Percentiles rank a stretch among this genome's conserved stretches.
These are phyloP conservation scores for Plasmopara viticola DNA, from an alignment of 352 stramenopile genomes.

Conservation along the genomic window DNA sequence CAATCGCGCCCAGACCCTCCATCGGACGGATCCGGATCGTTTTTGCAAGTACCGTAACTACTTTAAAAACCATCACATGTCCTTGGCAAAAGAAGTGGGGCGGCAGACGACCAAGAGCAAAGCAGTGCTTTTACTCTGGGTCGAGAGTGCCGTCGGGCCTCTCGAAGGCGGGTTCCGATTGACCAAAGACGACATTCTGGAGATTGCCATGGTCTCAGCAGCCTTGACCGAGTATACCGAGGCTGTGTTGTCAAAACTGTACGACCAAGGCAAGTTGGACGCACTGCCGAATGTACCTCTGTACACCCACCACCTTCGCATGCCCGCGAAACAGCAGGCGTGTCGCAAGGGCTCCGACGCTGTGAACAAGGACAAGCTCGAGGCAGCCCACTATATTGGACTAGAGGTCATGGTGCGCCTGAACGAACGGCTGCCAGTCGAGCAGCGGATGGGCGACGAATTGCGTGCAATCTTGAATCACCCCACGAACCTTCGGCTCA, in stretches of 20 bases:
- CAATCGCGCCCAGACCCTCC: constrained; percentile 21
- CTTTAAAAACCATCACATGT: constrained; percentile 48
- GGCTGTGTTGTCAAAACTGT: constrained; percentile 18
- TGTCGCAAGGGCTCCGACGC: constrained; percentile 33
- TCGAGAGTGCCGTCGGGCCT: constrained; percentile 24
- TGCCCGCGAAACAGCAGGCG: constrained; percentile 32
- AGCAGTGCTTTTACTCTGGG: constrained; percentile 25
- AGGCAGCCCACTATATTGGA: constrained; percentile 41
- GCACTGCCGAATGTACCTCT: constrained; percentile 31
- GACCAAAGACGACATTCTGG: constrained; percentile 33
- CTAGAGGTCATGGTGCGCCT: constrained; percentile 43
- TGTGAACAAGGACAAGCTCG: constrained; percentile 28
- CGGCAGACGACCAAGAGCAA: constrained; percentile 31
- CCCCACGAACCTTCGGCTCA: constrained; percentile 36
- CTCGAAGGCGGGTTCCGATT: constrained; percentile 16
- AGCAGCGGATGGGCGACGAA: constrained; percentile 37
- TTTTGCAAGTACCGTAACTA: constrained; percentile 46
- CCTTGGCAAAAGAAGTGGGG: constrained; percentile 31
- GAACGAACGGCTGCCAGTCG: constrained; percentile 31
- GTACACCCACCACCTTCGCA: constrained; percentile 32
- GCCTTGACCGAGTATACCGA: constrained; percentile 32
- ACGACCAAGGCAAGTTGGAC: constrained; percentile 27
- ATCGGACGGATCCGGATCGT: constrained; percentile 15
- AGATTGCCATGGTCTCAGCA: constrained; percentile 38
- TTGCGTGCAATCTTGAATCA: constrained; percentile 38